These are phyloP conservation scores for Lactarius hatsudake DNA, from an alignment of 768 basidiomycete genomes.

Conservation along the genomic window DNA sequence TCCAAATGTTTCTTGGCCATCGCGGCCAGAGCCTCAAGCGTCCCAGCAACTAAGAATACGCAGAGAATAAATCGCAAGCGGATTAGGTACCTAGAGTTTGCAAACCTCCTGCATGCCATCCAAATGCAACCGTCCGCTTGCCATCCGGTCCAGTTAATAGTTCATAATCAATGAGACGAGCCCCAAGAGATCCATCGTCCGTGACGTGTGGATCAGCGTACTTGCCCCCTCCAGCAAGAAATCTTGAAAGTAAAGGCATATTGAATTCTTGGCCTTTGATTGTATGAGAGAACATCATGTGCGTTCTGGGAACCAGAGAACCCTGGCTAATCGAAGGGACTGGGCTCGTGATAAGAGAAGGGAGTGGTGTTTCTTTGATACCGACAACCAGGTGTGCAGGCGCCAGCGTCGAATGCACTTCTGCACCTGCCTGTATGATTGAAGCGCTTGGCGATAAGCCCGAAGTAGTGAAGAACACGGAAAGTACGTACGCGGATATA, in stretches of 20 bases:
- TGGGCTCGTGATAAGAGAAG: slow-evolving; percentile 53
- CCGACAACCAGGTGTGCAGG: slow-evolving; percentile 77
- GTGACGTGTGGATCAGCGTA: slow-evolving; percentile 15
- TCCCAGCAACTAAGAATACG: slow-evolving; percentile 66
- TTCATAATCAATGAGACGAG: slow-evolving; percentile 81
- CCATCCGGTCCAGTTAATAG: slow-evolving; percentile 61
- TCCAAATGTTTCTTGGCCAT: slow-evolving; percentile 79
- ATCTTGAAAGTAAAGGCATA: slow-evolving; percentile 68
- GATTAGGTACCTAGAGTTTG: neutral
- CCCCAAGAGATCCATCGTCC: slow-evolving; percentile 30
- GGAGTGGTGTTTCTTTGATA: slow-evolving; percentile 82
- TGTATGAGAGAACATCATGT: slow-evolving; percentile 93
- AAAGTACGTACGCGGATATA: slow-evolving; percentile 56
- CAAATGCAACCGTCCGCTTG: slow-evolving; percentile 84
- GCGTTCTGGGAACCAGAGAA: slow-evolving; percentile 51
- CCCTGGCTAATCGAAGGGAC: slow-evolving; percentile 32
- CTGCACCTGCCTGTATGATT: slow-evolving; percentile 69
- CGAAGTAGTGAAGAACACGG: slow-evolving; percentile 1
- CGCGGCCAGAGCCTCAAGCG: slow-evolving; percentile 74
- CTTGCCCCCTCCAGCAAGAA: slow-evolving; percentile 37
- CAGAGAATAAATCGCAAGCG: neutral
- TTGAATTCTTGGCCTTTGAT: slow-evolving; percentile 87
- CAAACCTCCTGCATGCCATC: slow-evolving; percentile 88
- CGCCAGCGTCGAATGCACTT: slow-evolving; percentile 50
- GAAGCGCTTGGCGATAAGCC: neutral